These are phyloP conservation scores for Moesziomyces sp. DNA, from an alignment of 1,284 basidiomycete genomes.

Conservation along the genomic window DNA sequence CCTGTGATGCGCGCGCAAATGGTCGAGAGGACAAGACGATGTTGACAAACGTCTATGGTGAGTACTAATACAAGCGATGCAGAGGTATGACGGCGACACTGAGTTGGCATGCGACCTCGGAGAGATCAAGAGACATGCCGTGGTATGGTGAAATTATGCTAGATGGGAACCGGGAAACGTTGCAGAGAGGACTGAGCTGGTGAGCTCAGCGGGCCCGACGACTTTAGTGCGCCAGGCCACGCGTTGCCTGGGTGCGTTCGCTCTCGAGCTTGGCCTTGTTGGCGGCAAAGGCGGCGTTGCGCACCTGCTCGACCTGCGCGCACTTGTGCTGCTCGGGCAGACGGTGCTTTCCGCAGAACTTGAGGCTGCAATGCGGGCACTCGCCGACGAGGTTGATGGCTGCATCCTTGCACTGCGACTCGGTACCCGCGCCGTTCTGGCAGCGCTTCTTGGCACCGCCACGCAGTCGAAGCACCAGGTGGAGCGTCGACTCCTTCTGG, in stretches of 20 bases:
- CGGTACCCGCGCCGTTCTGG: constrained; percentile 63
- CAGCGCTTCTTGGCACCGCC: constrained; percentile 67
- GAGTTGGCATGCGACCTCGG: neutral
- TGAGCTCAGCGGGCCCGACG: neutral
- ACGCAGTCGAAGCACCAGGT: constrained; percentile 64
- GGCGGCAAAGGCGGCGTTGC: constrained; percentile 64
- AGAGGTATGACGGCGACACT: constrained; percentile 1
- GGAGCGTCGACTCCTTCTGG: constrained; percentile 66
- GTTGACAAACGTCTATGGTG: constrained; percentile 1
- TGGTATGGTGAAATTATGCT: constrained; percentile 9
- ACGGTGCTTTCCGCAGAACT: constrained; percentile 65
- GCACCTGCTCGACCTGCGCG: constrained; percentile 60
- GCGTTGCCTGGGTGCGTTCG: constrained; percentile 60
- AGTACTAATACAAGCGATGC: constrained; percentile 15
- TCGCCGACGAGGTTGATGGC: constrained; percentile 66
- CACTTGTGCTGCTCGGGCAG: constrained; percentile 66
- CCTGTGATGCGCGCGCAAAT: neutral
- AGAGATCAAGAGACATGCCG: neutral
- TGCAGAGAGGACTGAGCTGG: neutral
- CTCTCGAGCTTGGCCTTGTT: constrained; percentile 67
- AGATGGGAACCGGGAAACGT: neutral
- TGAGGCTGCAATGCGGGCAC: constrained; percentile 66
- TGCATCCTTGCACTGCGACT: constrained; percentile 64
- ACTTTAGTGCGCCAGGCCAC: constrained; percentile 64
- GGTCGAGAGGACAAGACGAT: neutral